Base-by-base conservation (phyloP, 306 rosid genomes). In the Casuarina equisetifolia region DNA sequence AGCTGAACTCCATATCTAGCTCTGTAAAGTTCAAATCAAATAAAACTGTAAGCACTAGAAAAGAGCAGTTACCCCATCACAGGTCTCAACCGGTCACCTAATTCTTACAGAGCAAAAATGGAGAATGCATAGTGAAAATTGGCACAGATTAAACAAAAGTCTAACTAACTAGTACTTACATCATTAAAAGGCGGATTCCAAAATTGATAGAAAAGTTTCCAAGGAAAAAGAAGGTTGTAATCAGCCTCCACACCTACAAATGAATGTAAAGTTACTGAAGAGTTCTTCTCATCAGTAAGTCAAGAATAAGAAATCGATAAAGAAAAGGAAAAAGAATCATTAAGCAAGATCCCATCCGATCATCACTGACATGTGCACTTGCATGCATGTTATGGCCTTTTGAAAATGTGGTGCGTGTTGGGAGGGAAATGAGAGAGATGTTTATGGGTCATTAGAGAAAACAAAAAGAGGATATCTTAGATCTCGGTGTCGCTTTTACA, bases 1-100 rank as follows among this genome's bases (percentile, higher is more conserved):
- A 95, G 96, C 84, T 95, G 99, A 53, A 95, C 97, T 17, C 99
- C 99, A 80, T 95, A 95, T 79, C 99, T 89, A 76, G 87, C 87
- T 89, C 99, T 95, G 88, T 57, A 71, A 32, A 50, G 73, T 78
- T 74, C 32, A 25, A 78, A 20, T 52, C 70, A 69, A 59, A 82
- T 6, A 59, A 67, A 69, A 44, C 72, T 52, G 69, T 71, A 69
- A 77, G 42, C 48, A 53, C 57, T 62, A 72, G 66, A 61, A 20
- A 45, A 69, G 19, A 55, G 58, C 20, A 74, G 55, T 8, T 43
- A 38, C 46, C 36, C 72, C 16, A 69, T 50, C 13, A 38, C 68
- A 44, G 69, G n/a, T n/a, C 3, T 58, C 20, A 3, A 42, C 2
- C 35, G n/a, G 36, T 63, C 4, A 16, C 39, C 12, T 40, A 54